These are phyloP conservation scores for Penicillium maclennaniae DNA, from an alignment of 495 filamentous ascomycete species.

Conservation along the genomic window DNA sequence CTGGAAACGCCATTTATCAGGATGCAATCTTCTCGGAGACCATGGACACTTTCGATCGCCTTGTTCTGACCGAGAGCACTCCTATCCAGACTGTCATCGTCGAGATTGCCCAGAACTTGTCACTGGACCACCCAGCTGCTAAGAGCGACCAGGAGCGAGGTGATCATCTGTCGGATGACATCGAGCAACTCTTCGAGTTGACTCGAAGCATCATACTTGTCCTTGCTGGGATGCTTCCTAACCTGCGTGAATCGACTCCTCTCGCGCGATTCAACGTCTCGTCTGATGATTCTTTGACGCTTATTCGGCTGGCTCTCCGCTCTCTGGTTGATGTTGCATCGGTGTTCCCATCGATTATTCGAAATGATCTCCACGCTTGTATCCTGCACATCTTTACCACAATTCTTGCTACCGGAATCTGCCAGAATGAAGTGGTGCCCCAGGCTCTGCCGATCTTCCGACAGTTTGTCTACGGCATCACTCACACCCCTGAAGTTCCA, in stretches of 20 bases:
- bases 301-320: constrained; percentile 76
- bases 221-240: constrained; percentile 80
- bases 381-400: constrained; percentile 95
- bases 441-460: constrained; percentile 89
- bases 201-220: constrained; percentile 94
- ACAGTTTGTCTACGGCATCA: constrained; percentile 77
- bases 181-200: constrained; percentile 96
- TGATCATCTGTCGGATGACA: constrained; percentile 86
- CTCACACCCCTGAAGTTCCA: constrained; percentile 36
- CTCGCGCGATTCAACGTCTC: constrained; percentile 56
- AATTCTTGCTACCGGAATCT: constrained; percentile 80
- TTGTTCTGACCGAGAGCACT: constrained; percentile 83
- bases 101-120: constrained; percentile 85
- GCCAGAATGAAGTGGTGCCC: constrained; percentile 83
- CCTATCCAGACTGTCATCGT: constrained; percentile 91
- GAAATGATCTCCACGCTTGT: constrained; percentile 92
- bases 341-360: constrained; percentile 94
- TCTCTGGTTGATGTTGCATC: constrained; percentile 90
- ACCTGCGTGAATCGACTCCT: constrained; percentile 71
- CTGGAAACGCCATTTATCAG: constrained; percentile 92
- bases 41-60: constrained; percentile 90
- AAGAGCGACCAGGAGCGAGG: constrained; percentile 61
- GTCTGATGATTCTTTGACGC: constrained; percentile 74
- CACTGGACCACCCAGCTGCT: constrained; percentile 85
- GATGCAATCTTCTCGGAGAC: constrained; percentile 96